Base-by-base conservation (phyloP, 2,329 filamentous ascomycete genomes). In the Fusarium pininemorale region DNA sequence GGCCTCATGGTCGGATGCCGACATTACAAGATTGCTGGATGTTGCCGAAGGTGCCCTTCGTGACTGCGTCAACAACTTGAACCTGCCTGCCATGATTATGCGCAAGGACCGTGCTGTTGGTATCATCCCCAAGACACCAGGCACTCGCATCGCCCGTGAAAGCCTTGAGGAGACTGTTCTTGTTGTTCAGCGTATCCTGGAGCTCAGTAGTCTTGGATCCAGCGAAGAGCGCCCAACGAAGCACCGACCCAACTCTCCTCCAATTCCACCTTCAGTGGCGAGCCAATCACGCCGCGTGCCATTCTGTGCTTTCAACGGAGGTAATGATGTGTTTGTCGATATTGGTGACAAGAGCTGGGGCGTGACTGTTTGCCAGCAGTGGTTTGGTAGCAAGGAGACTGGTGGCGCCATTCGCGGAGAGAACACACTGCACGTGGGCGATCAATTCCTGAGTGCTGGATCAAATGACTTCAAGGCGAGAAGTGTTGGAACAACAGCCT, bases 281-380 rank as follows among this genome's bases (percentile, higher is more conserved):
- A 55, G 51, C 15, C 75, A 76, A 75, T 77, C 77, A 32, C 77
- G 79, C 12, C 75, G 80, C 30, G 85, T 99, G 38, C 96, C 96
- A 1, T 99, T 98, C 80, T 99, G 96, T 81, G 96, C 96, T 28
- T 99, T 99, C 86, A 99, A 99, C 82, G 96, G 96, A 61, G 96
- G 96, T 16, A 96, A 96, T 71, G 96, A 99, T 81, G 95, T 98
- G 47, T 99, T 99, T 83, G 95, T 99, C 61, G 96, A 99, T 81
- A 98, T 99, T 79, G 96, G 96, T 63, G 96, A 99, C 84, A 99
- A 99, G 85, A 95, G 92, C 60, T 97, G 95, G 93, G 96, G 96
- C 73, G 96, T 99, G 6, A 88, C 93, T 39, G 94, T 95, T 8
- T 98, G 95, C 81, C 96, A 99, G 85, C 89, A 92, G 66, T 98